Base-by-base conservation (phyloP, 2,329 filamentous ascomycete species). In the Fusarium musae region DNA sequence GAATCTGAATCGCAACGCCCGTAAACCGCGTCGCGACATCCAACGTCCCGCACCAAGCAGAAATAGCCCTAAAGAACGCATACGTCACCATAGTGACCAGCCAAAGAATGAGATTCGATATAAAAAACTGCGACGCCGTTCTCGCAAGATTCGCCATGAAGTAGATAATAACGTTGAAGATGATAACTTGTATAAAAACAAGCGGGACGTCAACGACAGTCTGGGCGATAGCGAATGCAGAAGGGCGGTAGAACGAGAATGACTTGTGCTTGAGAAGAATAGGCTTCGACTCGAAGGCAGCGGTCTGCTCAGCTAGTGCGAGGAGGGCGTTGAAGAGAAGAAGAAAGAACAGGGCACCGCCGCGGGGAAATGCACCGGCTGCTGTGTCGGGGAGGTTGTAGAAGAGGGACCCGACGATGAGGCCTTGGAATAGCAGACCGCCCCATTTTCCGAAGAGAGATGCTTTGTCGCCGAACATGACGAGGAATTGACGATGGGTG, bases 371-470 rank as follows among this genome's bases (percentile, higher is more conserved):
- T 74, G 93, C 92, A 52, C 91, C 92, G 1, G 80, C 80, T 0
- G 92, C 92, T 12, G 87, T 86, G 2, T 83, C 73, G 1, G 87
- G 83, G 15, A 94, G 82, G 71, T 93, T 90, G 76, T 93, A 94
- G 83, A 97, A 97, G 9, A 96, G 85, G 8, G 91, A 93, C 2
- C 93, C 93, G 56, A 96, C 91, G 68, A 97, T 93, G 16, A 97
- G 86, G 4, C 83, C 85, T 77, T 94, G 93, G 65, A 92, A 89
- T 50, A 96, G 81, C 63, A 95, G 92, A 74, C 94, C 94, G 78
- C 94, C 93, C 77, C 93, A 88, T 78, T 96, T 96, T 28, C 93
- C 96, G 77, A 92, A 92, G 1, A 96, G 85, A 0, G 93, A 93
- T 0, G 91, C 91, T 62, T 87, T 90, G 80, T 97, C 93, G 44